Conservation (phyloP, 2,329 filamentous ascomycete species). For the Phoma sp. region DNA sequence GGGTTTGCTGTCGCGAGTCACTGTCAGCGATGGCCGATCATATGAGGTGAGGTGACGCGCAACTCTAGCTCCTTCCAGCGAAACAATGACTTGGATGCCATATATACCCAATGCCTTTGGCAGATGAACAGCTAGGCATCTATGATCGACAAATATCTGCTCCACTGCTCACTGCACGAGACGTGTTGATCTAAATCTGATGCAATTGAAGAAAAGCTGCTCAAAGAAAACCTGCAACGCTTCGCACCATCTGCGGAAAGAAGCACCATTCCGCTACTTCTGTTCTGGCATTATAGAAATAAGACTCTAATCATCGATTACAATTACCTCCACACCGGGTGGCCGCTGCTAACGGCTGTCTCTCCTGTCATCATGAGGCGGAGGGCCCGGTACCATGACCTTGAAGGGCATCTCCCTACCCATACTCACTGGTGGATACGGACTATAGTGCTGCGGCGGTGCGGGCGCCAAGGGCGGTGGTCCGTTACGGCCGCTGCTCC, state of each 20-base stretch:
- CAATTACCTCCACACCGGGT: conserved; percentile 9
- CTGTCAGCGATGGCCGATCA: not conserved
- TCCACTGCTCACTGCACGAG: not conserved
- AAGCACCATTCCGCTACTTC: not conserved
- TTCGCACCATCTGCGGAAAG: not conserved
- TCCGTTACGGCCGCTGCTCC: conserved; percentile 31
- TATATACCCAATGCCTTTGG: not conserved
- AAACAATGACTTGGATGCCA: not conserved
- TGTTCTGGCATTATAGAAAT: not conserved
- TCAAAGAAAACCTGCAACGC: not conserved
- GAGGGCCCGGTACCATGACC: conserved; percentile 38
- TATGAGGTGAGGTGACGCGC: not conserved
- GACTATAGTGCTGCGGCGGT: conserved; percentile 35
- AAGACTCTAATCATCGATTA: conserved; percentile 16
- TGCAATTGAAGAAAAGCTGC: not conserved
- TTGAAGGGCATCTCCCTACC: conserved; percentile 39
- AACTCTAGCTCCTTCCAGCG: not conserved
- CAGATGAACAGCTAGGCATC: not conserved
- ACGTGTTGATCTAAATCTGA: not conserved
- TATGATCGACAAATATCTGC: not conserved
- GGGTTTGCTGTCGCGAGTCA: not conserved
- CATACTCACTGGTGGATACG: conserved; percentile 31
- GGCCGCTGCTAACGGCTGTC: conserved; percentile 37
- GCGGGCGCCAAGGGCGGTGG: conserved; percentile 42
- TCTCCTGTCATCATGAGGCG: conserved; percentile 30